Evolutionary conservation across 2,329 filamentous ascomycete species (phyloP), one percentile per base, ranked within the genome.

Genomic region (Fusarium beomiforme): DNA sequence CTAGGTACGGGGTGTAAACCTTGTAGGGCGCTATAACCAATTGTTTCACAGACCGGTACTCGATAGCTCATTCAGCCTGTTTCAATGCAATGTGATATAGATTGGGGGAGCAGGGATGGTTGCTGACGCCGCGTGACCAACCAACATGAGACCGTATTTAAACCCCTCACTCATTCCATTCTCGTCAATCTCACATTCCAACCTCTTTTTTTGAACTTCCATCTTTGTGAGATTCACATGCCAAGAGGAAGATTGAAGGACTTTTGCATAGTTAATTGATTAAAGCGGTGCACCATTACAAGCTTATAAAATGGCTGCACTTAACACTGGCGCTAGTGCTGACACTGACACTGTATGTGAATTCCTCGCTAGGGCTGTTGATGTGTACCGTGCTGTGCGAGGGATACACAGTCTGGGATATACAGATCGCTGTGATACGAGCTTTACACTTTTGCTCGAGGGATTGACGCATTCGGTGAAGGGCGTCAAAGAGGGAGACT

Each of bases 241-340:
- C 10, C 13, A 7, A 49, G 34, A 10, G 16, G 23, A 33, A 21
- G n/a, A 34, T 12, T 41, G 4, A 37, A 58, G 53, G 53, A 34
- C 31, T 33, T 33, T 56, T 24, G 53, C 53, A 56, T 34, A 56
- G 39, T 8, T 41, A 14, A 59, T 63, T 39, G 39, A 64, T 23
- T 51, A 37, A 47, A 55, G 23, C 46, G 19, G 44, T 70, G 51
- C 73, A 55, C 72, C 69, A 69, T 37, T 78, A 79, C 69, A 78
- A 76, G 76, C 61, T 51, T 78, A 77, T 78, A 78, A 78, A 78
- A 79, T 79, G 78, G 75, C 70, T 33, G 64, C 71, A 72, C 31
- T 34, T 43, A 60, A 51, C 43, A 43, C 23, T 36, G 24, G 8
- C 37, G 26, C 34, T 34, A n/a, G 47, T 8, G 12, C 36, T 29